Base-by-base conservation (phyloP, 306 rosid genomes). In the Vigna angularis region DNA sequence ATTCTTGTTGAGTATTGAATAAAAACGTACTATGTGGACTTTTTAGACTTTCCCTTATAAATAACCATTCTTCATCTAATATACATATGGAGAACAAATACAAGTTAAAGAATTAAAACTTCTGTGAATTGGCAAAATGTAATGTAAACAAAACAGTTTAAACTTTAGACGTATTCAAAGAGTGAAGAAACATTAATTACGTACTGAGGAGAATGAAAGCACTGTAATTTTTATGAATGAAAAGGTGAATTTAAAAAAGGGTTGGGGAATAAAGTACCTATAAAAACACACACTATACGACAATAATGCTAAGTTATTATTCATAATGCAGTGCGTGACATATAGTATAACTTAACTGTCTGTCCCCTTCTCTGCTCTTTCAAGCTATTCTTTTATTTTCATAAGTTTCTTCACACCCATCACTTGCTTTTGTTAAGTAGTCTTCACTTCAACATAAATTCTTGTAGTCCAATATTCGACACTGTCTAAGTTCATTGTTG, bases 291-390 rank as follows among this genome's bases (percentile, higher is more conserved):
- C 10, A 47, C 57, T 26, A 74, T 28, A 45, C 49, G 70, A 74
- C 70, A 74, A 58, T 45, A n/a, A 72, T 63, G 55, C 26, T 30
- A 14, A 24, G 65, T 38, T 42, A 61, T 22, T 63, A 24, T 56
- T 50, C 28, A 17, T 51, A 13, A 72, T 38, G 30, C 34, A 51
- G 63, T 50, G 68, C 62, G 28, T 47, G 17, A 9, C 34, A 9
- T 65, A 17, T 65, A 65, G 17, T 34, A 18, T 58, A 16, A 30
- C 4, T 14, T 16, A 68, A 53, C 51, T 64, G 74, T 73, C 51
- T 64, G 74, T 73, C 79, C 11, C 63, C 59, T 73, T 53, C 77
- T 65, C 44, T 9, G 53, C 61, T 52, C 28, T 30, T n/a, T 13
- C n/a, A 44, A 71, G 66, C 72, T 30, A 30, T 28, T 53, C 72